These are phyloP conservation scores for Exobasidium rhododendri DNA, from an alignment of 1,284 basidiomycete species.

Conservation along the genomic window DNA sequence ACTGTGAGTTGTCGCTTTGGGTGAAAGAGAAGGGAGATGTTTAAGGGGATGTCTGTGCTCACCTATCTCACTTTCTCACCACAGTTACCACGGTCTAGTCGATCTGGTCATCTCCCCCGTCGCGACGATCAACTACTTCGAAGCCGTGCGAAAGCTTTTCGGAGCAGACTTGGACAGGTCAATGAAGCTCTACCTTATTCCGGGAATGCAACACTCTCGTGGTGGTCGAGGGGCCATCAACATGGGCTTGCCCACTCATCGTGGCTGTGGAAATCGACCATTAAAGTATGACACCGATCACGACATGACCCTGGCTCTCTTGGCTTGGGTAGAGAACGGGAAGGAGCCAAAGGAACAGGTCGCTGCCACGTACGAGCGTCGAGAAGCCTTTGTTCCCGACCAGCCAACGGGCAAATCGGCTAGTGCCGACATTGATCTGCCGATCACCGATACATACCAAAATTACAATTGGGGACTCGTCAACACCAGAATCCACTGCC, in stretches of 20 bases:
- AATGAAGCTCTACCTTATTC: slow-evolving; percentile 28
- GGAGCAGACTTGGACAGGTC: slow-evolving; percentile 16
- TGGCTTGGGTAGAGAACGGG: slow-evolving; percentile 21
- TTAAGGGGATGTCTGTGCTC: background rate
- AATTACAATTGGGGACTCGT: slow-evolving; percentile 13
- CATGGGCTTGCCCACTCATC: slow-evolving; percentile 19
- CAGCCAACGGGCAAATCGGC: background rate
- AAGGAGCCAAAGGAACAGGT: slow-evolving; percentile 8
- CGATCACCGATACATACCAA: background rate
- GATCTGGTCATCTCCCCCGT: slow-evolving; percentile 22
- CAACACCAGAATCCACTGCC: slow-evolving; percentile 23
- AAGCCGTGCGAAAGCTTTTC: slow-evolving; percentile 12
- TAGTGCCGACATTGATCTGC: background rate
- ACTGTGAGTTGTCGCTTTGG: background rate
- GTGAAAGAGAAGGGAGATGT: background rate
- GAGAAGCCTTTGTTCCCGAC: slow-evolving; percentile 1
- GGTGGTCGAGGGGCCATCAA: slow-evolving; percentile 20
- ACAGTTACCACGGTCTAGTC: slow-evolving; percentile 28
- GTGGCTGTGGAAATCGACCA: slow-evolving; percentile 21
- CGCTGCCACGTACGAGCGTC: slow-evolving; percentile 18
- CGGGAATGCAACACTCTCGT: slow-evolving; percentile 33
- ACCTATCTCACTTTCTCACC: background rate
- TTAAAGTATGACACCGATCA: slow-evolving; percentile 18
- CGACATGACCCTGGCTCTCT: slow-evolving; percentile 21
- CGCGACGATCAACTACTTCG: slow-evolving; percentile 21